A percentile compares a stretch with the other conserved stretches of the same genome.
phyloP scores from a whole-genome alignment of 2,329 filamentous ascomycete species.

The Fusarium sp. region DNA sequence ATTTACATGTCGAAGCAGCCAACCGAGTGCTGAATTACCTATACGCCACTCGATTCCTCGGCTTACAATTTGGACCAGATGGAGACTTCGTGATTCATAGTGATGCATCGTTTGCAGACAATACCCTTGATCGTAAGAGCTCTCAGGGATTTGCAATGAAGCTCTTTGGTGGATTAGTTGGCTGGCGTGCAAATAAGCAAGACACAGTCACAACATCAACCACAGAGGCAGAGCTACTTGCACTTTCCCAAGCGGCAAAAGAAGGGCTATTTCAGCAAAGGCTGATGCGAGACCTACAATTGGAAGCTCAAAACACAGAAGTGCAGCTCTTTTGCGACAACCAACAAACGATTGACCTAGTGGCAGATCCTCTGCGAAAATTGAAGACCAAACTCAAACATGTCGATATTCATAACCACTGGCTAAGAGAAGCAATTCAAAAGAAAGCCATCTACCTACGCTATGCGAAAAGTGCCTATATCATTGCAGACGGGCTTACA shows the following conservation, averaged over 20 bases:
- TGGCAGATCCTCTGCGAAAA: background rate
- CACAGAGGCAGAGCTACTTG: conserved; percentile 19
- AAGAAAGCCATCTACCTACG: background rate
- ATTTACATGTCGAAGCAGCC: no score
- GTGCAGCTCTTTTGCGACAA: background rate
- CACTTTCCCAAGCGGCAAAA: background rate
- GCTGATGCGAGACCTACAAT: background rate
- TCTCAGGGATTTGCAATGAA: conserved; percentile 14
- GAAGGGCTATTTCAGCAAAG: background rate
- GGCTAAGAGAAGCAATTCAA: background rate
- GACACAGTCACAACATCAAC: conserved; percentile 11
- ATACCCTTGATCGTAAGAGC: conserved; percentile 6
- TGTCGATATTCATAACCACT: conserved; percentile 10
- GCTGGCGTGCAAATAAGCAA: conserved; percentile 14
- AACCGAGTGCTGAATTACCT: no score
- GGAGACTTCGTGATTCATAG: no score
- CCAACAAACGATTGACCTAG: background rate
- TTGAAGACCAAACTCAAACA: background rate
- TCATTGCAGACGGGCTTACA: background rate
- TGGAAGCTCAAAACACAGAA: background rate
- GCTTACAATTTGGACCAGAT: no score
- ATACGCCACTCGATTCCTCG: no score
- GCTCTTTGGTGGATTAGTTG: conserved; percentile 1
- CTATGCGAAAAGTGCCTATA: background rate
- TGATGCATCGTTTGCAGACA: no score